Evolutionary conservation across 2,329 filamentous ascomycete genomes (phyloP).

Genomic region (Fusarium sp.): DNA sequence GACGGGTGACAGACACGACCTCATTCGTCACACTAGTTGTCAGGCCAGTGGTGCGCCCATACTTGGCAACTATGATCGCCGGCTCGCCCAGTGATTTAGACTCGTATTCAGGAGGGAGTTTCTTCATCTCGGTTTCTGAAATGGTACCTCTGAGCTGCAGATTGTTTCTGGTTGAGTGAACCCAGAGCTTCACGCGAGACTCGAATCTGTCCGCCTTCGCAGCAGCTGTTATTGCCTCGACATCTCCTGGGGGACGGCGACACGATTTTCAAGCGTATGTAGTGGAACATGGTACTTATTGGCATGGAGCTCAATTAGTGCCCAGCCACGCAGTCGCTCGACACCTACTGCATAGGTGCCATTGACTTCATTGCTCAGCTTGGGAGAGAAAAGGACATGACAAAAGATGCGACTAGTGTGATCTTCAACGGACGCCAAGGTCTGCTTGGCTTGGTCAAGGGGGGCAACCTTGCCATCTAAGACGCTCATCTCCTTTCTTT

Average conservation of each 20-base stretch:
- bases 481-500: background rate
- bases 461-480: too few species aligned
- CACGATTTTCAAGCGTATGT: background rate
- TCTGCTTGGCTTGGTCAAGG: background rate
- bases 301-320: background rate
- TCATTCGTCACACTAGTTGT: too few species aligned
- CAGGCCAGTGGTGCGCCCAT: too few species aligned
- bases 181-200: background rate
- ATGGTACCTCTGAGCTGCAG: too few species aligned
- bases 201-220: background rate
- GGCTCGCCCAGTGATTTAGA: too few species aligned
- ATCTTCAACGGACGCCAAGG: background rate
- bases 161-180: too few species aligned
- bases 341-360: background rate
- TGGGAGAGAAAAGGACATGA: background rate
- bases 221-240: background rate
- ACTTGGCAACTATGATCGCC: too few species aligned
- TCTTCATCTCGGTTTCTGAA: too few species aligned
- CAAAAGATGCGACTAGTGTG: background rate
- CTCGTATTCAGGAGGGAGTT: too few species aligned
- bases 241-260: background rate
- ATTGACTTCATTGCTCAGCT: background rate
- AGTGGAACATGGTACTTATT: background rate
- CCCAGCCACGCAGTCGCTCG: background rate
- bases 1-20: too few species aligned